These are phyloP conservation scores for Ophiostoma sp. DNA, from an alignment of 2,329 filamentous ascomycete species.

Conservation along the genomic window DNA sequence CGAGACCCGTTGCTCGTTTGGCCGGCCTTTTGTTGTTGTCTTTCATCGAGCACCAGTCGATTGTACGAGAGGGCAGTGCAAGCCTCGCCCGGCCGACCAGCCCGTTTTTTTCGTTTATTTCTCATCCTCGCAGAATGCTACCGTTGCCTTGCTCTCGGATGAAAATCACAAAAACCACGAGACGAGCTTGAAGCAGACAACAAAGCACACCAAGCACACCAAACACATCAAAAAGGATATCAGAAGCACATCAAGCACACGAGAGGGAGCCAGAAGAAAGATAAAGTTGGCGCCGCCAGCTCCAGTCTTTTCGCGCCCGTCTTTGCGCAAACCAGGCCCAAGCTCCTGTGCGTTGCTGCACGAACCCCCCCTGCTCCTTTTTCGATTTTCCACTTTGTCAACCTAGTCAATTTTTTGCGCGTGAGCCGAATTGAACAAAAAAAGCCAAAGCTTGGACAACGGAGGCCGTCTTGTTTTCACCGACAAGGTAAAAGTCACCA, in stretches of 20 bases:
- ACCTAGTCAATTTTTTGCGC: slow-evolving; percentile 9
- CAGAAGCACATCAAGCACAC: not conserved
- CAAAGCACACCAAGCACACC: not conserved
- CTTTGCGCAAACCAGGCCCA: slow-evolving; percentile 12
- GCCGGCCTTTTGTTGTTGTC: not conserved
- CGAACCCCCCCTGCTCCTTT: slow-evolving; percentile 12
- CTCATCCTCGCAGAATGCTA: not conserved
- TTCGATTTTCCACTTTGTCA: slow-evolving; percentile 3
- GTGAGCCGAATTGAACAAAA: slow-evolving; percentile 6
- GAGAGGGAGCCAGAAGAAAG: not conserved
- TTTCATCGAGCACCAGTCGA: not conserved
- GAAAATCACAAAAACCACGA: not conserved
- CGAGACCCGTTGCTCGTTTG: slow-evolving; percentile 5
- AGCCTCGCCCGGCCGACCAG: not conserved
- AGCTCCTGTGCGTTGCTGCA: slow-evolving; percentile 15
- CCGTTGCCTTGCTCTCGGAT: not conserved
- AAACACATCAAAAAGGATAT: not conserved
- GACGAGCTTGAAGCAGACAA: not conserved
- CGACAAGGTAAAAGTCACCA: not conserved
- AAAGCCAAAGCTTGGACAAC: slow-evolving; percentile 1
- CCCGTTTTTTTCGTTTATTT: not conserved
- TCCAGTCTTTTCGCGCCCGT: not conserved
- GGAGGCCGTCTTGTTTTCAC: slow-evolving; percentile 11
- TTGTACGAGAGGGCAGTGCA: not conserved
- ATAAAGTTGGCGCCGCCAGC: slow-evolving; percentile 15